phyloP scores from a whole-genome alignment of 352 stramenopile species.

The Plasmopara halstedii region DNA sequence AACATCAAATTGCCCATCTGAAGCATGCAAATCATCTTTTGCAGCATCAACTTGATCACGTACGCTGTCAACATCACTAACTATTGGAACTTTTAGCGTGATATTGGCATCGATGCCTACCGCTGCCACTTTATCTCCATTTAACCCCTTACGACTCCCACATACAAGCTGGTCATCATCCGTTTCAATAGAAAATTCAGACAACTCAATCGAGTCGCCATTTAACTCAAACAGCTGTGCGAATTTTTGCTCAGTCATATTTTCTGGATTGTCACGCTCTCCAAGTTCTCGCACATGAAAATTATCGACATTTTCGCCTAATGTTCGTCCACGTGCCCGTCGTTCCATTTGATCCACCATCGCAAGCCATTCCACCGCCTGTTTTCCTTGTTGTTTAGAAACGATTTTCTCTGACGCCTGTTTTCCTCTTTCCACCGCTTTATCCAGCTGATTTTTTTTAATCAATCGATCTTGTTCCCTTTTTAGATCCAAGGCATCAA shows the following conservation, averaged over 20 bases:
- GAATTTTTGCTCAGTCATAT: conserved; percentile 27
- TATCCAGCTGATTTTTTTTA: conserved; percentile 29
- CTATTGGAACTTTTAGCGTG: background rate
- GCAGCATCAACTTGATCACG: background rate
- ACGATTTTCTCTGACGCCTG: conserved; percentile 25
- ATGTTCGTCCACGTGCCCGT: conserved; percentile 7
- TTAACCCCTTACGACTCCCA: background rate
- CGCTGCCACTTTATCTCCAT: background rate
- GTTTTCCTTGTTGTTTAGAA: conserved; percentile 28
- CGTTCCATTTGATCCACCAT: conserved; percentile 41
- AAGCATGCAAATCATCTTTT: too few species aligned
- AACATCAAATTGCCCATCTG: too few species aligned
- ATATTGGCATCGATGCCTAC: background rate
- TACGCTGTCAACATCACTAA: background rate
- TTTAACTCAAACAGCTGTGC: conserved; percentile 34
- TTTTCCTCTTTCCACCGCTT: conserved; percentile 29
- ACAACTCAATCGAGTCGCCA: conserved; percentile 29
- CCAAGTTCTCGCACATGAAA: background rate
- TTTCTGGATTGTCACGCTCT: conserved; percentile 6
- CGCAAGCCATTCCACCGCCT: conserved; percentile 47
- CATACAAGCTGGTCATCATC: conserved; percentile 15
- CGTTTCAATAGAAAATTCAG: conserved; percentile 26
- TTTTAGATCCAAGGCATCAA: conserved; percentile 30
- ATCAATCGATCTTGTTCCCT: conserved; percentile 26
- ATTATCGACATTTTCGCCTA: background rate